Base-by-base conservation (phyloP, 495 filamentous ascomycete genomes). In the Penicillium maclennaniae region DNA sequence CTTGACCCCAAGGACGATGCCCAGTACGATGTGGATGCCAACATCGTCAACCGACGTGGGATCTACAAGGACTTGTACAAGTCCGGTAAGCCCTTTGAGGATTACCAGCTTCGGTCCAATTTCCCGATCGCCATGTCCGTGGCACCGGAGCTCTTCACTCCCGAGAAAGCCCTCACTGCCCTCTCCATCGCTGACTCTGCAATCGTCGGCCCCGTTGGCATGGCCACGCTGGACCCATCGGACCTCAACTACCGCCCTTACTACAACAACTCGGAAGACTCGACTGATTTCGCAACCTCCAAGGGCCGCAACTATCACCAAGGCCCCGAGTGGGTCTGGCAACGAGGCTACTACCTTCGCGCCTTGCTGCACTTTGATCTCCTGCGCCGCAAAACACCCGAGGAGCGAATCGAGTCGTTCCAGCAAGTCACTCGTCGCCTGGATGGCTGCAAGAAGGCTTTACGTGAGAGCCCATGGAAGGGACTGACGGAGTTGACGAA, bases 321-420 rank as follows among this genome's bases (percentile, higher is more conserved):
- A 69, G 95, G 95, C 1, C 95, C 95, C 0, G 95, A 99, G 69
- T 99, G 95, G 95, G 75, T 96, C n/a, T 99, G 95, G 95, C 95
- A 91, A 1, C 89, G 88, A 4, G 95, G 95, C 7, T 99, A 88
- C 78, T 97, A 92, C 76, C 76, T 97, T 15, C 81, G 95, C 34
- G 95, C 95, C 1, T 73, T 99, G 50, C 74, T 97, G 46, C 86
- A 88, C 66, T 97, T 97, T 63, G 92, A 96, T 69, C 75, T 97
- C 38, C 77, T 80, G 72, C 77, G 92, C 6, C 76, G 89, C 25
- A 79, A 79, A 31, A 83, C 76, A 0, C 71, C 66, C 16, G 78
- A 81, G 49, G 83, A 81, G 57, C 80, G 85, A 38, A 86, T 86
- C 7, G 95, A 97, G 72, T 87, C 84, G 1, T 93, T 96, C 72